Conservation (phyloP, 2,329 filamentous ascomycete genomes). For the Diaporthe sp. region DNA sequence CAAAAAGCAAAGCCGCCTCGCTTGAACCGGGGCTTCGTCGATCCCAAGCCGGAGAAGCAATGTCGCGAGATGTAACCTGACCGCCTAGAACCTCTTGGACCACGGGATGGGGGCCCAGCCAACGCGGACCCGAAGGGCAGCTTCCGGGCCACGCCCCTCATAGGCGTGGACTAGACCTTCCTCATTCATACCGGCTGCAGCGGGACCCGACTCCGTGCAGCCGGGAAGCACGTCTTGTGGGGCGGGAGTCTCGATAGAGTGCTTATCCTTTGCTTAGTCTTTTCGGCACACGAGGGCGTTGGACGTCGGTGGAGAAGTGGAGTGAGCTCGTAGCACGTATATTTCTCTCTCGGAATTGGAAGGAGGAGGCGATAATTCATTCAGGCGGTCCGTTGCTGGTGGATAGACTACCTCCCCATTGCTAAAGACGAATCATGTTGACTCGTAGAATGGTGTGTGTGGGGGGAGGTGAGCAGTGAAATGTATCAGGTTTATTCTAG, state of each 20-base stretch:
- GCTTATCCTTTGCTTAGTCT: neutral
- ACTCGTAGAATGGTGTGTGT: neutral
- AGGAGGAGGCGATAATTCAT: neutral
- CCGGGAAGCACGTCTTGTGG: slow-evolving; percentile 26
- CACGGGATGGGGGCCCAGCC: neutral
- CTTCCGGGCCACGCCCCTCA: slow-evolving; percentile 4
- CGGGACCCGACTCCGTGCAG: slow-evolving; percentile 20
- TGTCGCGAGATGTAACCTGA: neutral
- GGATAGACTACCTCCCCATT: neutral
- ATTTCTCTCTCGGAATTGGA: neutral
- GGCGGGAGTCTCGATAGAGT: neutral
- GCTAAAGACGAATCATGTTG: neutral
- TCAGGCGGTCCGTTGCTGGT: neutral
- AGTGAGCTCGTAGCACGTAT: neutral
- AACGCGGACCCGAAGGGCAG: neutral
- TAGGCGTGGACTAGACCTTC: slow-evolving; percentile 7
- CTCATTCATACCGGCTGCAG: slow-evolving; percentile 13
- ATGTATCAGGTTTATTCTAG: neutral
- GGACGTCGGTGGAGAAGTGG: slow-evolving; percentile 8
- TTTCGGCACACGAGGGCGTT: neutral
- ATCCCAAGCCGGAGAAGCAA: slow-evolving; percentile 30
- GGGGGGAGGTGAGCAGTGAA: neutral
- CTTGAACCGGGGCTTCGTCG: neutral
- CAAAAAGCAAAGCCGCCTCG: slow-evolving; percentile 14
- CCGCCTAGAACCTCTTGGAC: slow-evolving; percentile 28